Conservation (phyloP, 495 filamentous ascomycete genomes). For the Echria macrotheca region DNA sequence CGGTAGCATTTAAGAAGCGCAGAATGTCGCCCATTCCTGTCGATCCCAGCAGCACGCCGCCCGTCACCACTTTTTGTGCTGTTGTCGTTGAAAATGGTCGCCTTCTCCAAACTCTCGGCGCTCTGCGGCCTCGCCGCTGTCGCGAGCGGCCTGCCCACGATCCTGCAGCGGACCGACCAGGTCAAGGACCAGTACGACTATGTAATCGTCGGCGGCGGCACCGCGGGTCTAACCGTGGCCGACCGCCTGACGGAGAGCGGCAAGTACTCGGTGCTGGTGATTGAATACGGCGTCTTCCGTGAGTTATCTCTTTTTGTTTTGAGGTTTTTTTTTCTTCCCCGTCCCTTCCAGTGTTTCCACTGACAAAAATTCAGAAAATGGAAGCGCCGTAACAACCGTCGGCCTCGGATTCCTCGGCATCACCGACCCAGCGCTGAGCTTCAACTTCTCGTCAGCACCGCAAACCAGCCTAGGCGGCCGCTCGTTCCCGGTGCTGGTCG, state of each 20-base stretch:
- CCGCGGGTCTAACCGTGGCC: slow-evolving; percentile 24
- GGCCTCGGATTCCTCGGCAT: slow-evolving; percentile 13
- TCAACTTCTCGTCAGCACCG: slow-evolving; percentile 35
- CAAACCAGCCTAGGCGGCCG: slow-evolving; percentile 33
- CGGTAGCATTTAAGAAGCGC: no score
- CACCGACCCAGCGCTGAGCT: slow-evolving; percentile 14
- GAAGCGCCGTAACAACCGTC: slow-evolving; percentile 12
- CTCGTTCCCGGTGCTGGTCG: slow-evolving; percentile 24
- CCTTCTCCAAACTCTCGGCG: no score
- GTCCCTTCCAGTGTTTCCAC: background rate
- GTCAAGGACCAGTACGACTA: slow-evolving; percentile 3
- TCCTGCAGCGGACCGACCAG: background rate
- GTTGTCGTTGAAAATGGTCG: no score
- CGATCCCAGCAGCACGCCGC: no score
- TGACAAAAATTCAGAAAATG: slow-evolving; percentile 11
- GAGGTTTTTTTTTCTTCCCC: no score
- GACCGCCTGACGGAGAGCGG: slow-evolving; percentile 35
- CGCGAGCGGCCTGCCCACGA: no score
- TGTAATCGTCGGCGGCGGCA: slow-evolving; percentile 4
- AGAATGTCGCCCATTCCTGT: no score
- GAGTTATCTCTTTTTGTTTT: background rate
- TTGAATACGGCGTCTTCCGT: slow-evolving; percentile 17
- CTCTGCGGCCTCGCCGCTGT: no score
- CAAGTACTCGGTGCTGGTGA: slow-evolving; percentile 17
- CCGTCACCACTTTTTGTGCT: no score